phyloP scores from a whole-genome alignment of 2,329 filamentous ascomycete genomes.

The Sordariomycetes sp. region DNA sequence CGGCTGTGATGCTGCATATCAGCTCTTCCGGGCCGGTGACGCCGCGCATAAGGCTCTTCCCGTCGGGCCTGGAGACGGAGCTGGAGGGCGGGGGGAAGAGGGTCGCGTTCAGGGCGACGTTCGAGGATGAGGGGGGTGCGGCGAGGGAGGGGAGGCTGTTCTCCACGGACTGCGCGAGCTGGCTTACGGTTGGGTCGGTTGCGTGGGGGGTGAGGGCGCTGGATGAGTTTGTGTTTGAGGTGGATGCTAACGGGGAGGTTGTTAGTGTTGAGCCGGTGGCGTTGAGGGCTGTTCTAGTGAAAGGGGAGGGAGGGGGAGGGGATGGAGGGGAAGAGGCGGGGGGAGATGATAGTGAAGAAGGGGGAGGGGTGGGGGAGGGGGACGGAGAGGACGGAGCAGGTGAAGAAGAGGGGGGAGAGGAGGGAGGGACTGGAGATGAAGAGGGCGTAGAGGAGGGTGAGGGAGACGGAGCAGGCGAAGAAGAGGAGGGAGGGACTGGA shows the following conservation, averaged over 20 bases:
- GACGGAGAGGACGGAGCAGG: background rate
- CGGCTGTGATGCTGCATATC: background rate
- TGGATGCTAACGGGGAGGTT: background rate
- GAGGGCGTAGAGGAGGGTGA: background rate
- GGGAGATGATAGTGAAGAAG: slow-evolving; percentile 6
- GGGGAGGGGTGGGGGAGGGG: background rate
- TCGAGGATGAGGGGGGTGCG: slow-evolving; percentile 1
- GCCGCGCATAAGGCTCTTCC: slow-evolving; percentile 3
- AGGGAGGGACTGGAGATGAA: too few relatives aligned
- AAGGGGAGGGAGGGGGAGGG: background rate
- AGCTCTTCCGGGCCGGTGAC: background rate
- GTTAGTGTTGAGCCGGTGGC: slow-evolving; percentile 5
- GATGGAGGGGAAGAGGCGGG: background rate
- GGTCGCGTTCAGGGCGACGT: slow-evolving; percentile 1
- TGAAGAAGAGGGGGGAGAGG: background rate
- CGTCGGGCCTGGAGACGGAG: slow-evolving; percentile 3
- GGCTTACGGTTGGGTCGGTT: slow-evolving; percentile 2
- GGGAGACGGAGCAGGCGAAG: too few relatives aligned
- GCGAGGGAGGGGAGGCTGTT: slow-evolving; percentile 3
- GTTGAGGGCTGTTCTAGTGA: background rate
- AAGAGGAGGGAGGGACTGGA: too few relatives aligned
- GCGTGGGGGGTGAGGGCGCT: background rate
- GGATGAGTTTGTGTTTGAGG: slow-evolving; percentile 5
- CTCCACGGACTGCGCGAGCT: slow-evolving; percentile 6
- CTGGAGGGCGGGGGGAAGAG: background rate